Evolutionary conservation across 2,329 filamentous ascomycete species (phyloP).

Genomic region (Fusarium sp.): DNA sequence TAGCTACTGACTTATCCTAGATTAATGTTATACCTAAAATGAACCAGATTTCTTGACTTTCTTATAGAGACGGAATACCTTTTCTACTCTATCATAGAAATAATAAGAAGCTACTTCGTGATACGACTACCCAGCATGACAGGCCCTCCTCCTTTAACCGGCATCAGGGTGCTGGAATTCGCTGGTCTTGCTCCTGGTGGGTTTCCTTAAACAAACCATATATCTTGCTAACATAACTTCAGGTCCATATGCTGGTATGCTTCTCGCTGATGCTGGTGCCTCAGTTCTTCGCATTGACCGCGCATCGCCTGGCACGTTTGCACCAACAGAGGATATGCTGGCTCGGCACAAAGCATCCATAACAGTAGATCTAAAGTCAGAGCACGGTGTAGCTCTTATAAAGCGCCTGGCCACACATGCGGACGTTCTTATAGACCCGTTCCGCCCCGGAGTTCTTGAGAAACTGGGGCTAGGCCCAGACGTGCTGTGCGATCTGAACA

Average conservation of each 20-base stretch:
- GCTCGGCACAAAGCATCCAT: slow-evolving; percentile 86
- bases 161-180: slow-evolving; percentile 69
- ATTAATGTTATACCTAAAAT: neutral
- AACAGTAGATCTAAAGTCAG: slow-evolving; percentile 80
- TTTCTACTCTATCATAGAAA: no score
- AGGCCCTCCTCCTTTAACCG: slow-evolving; percentile 55
- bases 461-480: slow-evolving; percentile 81
- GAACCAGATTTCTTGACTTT: neutral
- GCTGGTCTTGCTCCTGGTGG: slow-evolving; percentile 72
- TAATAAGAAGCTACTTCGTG: neutral
- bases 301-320: slow-evolving; percentile 58
- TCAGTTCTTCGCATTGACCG: slow-evolving; percentile 89
- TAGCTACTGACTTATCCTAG: slow-evolving; percentile 4
- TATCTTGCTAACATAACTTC: neutral
- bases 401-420: slow-evolving; percentile 75
- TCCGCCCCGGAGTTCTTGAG: slow-evolving; percentile 90
- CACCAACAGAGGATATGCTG: slow-evolving; percentile 76
- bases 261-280: slow-evolving; percentile 91
- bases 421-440: slow-evolving; percentile 93
- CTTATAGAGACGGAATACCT: neutral
- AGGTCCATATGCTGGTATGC: slow-evolving; percentile 90
- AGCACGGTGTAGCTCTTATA: slow-evolving; percentile 72
- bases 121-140: slow-evolving; percentile 40
- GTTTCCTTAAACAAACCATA: slow-evolving; percentile 4
- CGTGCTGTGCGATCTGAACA: slow-evolving; percentile 75